These are phyloP conservation scores for Wickerhamiella occidentalis DNA, from an alignment of 805 yeast genomes.

Conservation along the genomic window DNA sequence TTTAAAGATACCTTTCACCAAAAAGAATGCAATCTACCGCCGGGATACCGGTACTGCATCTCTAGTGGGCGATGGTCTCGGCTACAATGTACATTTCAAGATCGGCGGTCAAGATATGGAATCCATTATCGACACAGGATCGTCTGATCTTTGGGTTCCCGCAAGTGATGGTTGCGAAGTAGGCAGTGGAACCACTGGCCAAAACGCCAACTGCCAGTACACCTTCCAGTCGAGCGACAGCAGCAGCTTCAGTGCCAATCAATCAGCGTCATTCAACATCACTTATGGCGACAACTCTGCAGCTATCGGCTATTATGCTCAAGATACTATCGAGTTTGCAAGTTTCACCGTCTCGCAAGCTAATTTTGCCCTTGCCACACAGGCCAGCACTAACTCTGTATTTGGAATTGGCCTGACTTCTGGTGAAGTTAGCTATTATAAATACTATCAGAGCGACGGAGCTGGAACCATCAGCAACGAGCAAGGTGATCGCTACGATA, in stretches of 20 bases:
- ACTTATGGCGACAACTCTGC: constrained; percentile 34
- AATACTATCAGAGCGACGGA: not conserved
- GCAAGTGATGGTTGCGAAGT: constrained; percentile 13
- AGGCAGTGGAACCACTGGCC: constrained; percentile 11
- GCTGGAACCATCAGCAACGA: not conserved
- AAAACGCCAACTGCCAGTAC: not conserved
- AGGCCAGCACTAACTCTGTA: constrained; percentile 47
- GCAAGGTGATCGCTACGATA: constrained; percentile 12
- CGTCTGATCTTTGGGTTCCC: constrained; percentile 56
- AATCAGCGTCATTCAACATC: constrained; percentile 19
- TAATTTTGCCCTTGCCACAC: constrained; percentile 56
- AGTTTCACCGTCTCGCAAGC: constrained; percentile 34
- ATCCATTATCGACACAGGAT: constrained; percentile 53
- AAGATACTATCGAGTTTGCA: constrained; percentile 41
- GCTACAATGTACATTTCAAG: not conserved
- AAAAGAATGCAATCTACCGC: not conserved
- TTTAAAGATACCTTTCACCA: not conserved
- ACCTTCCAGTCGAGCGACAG: not conserved
- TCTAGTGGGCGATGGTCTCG: not conserved
- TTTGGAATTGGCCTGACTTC: constrained; percentile 28
- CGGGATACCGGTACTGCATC: not conserved
- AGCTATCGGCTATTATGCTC: constrained; percentile 36
- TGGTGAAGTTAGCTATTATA: constrained; percentile 19
- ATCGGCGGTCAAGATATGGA: constrained; percentile 6
- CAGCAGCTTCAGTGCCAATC: not conserved